Evolutionary conservation across 148 eudicot genomes (phyloP).

Genomic region (Rhododendron vialii): DNA sequence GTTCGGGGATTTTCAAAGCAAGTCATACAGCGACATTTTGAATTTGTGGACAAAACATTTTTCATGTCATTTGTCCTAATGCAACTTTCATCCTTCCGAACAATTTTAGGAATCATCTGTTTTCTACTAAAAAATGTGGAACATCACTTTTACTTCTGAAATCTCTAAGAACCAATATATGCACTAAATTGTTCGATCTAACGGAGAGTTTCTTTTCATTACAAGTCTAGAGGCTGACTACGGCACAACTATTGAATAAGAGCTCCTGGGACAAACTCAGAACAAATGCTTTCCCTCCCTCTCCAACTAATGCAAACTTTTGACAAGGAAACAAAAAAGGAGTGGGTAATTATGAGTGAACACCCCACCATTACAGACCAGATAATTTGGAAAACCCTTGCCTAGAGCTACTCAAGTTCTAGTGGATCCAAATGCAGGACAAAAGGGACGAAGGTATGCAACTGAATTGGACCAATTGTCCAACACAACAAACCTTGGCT

Average conservation of each 20-base stretch:
- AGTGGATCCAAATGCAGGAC: background rate
- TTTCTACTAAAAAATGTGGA: background rate
- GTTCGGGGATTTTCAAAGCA: constrained; percentile 5
- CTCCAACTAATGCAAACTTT: background rate
- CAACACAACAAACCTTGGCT: background rate
- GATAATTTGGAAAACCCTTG: background rate
- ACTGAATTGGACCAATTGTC: background rate
- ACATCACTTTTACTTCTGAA: background rate
- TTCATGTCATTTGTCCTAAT: background rate
- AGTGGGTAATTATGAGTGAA: background rate
- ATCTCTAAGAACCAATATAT: background rate
- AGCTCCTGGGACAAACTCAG: background rate
- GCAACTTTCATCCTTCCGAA: background rate
- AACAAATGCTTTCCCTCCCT: background rate
- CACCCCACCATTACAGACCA: background rate
- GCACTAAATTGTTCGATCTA: background rate
- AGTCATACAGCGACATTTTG: background rate
- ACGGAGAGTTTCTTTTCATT: background rate
- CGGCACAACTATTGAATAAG: background rate
- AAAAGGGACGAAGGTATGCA: background rate
- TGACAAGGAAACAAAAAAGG: background rate
- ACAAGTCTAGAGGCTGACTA: background rate
- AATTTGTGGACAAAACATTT: background rate
- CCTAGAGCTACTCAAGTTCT: background rate
- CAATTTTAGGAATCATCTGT: background rate